Evolutionary conservation across 129 eudicot genomes (phyloP), one percentile per base, ranked within the genome.

Genomic region (Lonicera japonica): DNA sequence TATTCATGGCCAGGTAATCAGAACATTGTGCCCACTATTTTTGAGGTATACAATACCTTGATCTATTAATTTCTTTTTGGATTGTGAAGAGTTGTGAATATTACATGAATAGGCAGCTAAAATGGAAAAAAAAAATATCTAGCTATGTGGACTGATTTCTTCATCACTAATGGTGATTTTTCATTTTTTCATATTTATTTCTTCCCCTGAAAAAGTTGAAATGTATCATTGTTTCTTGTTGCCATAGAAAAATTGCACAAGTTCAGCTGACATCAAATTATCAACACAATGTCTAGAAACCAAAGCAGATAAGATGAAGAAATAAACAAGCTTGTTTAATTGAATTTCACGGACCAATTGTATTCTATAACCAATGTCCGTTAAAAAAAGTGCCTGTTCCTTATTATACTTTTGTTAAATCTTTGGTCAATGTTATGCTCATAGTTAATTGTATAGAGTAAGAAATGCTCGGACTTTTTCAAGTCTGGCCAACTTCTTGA

Each of bases 1-100:
- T 70, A 85, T 83, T 54, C 75, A 77, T 65, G 96, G 87, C 61
- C 84, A 92, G 98, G 98, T 92, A 77, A 63, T 47, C 45, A 58
- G 54, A 78, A 39, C 64, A 29, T 66, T 60, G 17, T 25, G 15
- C 21, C 41, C 47, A 8, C 53, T 55, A 29, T 29, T 29, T 29
- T 29, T 29, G 36, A 1, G 52, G 21, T 13, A 56, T 52, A 39
- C 19, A 54, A 54, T 39, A 6, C 3, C 21, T 40, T 24, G 9
- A 55, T 63, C 58, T 43, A 38, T 10, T 50, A 43, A 13, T 54
- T 36, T 61, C 12, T 77, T 25, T 23, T 53, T 53, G 34, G 58
- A 50, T 21, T 0, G 41, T 6, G 2, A 46, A 8, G 17, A 21
- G 19, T 18, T 13, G 55, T 14, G n/a, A 14, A 50, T 50, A 17